These are phyloP conservation scores for Boletus fagicola DNA, from an alignment of 768 basidiomycete genomes.

Conservation along the genomic window DNA sequence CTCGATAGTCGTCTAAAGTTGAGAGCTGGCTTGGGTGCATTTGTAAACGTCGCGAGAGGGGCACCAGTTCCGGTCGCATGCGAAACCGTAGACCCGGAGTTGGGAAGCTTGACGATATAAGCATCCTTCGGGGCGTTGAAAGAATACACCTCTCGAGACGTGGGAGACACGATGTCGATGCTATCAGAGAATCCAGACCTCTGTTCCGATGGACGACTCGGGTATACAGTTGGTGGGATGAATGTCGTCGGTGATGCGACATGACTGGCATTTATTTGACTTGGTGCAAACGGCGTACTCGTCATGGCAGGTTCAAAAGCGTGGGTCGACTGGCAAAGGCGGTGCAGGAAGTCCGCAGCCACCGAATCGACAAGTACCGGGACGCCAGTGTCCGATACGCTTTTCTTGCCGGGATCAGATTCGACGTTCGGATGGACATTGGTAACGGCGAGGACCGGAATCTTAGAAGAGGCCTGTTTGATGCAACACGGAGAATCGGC, in stretches of 20 bases:
- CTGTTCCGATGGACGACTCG: background rate
- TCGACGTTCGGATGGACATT: background rate
- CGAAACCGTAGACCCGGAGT: background rate
- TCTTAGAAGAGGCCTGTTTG: conserved; percentile 7
- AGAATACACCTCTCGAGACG: conserved; percentile 1
- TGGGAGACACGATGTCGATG: background rate
- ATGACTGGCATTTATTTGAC: background rate
- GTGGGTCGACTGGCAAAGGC: background rate
- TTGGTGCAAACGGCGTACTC: conserved; percentile 17
- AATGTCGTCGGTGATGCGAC: background rate
- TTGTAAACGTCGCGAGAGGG: background rate
- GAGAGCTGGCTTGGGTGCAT: background rate
- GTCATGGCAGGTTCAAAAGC: conserved; percentile 15
- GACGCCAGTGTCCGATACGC: background rate
- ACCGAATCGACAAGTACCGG: background rate
- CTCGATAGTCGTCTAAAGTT: background rate
- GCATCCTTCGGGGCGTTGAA: conserved; percentile 2
- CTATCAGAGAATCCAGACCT: background rate
- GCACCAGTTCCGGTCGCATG: background rate
- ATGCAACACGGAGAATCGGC: conserved; percentile 19
- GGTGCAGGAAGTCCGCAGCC: background rate
- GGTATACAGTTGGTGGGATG: background rate
- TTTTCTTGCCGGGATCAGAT: background rate
- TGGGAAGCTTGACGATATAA: conserved; percentile 22
- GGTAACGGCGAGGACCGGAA: conserved; percentile 2